Percentiles rank a stretch among this genome's conserved stretches.
phyloP scores from a whole-genome alignment of 768 basidiomycete species.

The Phlebiopsis gigantea region DNA sequence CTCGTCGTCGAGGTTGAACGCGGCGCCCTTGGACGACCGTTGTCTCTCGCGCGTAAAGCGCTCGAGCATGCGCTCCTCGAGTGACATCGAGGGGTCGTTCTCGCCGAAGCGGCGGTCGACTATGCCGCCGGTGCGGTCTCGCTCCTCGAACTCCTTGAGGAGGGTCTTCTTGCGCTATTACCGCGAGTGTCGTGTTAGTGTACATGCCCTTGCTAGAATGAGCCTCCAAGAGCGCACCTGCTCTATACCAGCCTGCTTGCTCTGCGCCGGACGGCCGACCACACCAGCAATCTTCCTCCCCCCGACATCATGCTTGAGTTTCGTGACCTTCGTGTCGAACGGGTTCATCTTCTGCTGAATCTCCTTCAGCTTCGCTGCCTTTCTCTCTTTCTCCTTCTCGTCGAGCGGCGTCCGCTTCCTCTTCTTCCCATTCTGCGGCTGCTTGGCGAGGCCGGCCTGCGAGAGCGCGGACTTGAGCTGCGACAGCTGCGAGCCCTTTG shows the following conservation, averaged over 20 bases:
- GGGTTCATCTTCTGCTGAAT: conserved; percentile 87
- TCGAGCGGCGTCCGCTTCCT: conserved; percentile 53
- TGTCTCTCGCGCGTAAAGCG: conserved; percentile 92
- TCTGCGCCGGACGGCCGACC: conserved; percentile 77
- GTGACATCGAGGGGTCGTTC: conserved; percentile 84
- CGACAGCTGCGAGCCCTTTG: conserved; percentile 82
- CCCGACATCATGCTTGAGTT: conserved; percentile 89
- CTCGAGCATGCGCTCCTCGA: conserved; percentile 96
- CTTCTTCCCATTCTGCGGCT: conserved; percentile 57
- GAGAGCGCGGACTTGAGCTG: conserved; percentile 86
- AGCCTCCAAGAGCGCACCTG: conserved; percentile 47
- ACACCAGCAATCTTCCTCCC: conserved; percentile 83
- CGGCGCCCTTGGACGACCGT: conserved; percentile 62
- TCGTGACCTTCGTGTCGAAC: conserved; percentile 91
- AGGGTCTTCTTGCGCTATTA: conserved; percentile 84
- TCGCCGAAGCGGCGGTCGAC: conserved; percentile 96
- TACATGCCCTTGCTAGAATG: no score
- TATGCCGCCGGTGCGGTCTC: conserved; percentile 80
- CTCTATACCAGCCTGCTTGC: conserved; percentile 87
- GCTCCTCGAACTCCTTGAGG: conserved; percentile 81
- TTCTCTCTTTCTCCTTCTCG: conserved; percentile 85
- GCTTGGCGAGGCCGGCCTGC: conserved; percentile 70
- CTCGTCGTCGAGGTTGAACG: conserved; percentile 90
- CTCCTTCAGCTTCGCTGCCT: conserved; percentile 75
- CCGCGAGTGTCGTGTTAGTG: no score